phyloP scores from a whole-genome alignment of 2,329 filamentous ascomycete species.

The Cladosporium austrohemisphaericum region DNA sequence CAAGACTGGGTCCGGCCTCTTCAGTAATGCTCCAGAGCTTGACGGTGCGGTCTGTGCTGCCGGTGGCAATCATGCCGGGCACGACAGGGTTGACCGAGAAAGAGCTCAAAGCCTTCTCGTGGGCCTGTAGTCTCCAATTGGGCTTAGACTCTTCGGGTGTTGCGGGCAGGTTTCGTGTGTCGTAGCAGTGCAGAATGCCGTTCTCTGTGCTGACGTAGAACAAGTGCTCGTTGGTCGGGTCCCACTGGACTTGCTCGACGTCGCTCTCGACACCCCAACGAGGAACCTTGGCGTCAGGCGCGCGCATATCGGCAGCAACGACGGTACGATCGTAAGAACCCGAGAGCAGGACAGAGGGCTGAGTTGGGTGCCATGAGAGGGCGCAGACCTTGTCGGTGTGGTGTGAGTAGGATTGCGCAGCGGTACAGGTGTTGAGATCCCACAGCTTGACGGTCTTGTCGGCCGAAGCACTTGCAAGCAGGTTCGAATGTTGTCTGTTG shows the following conservation, averaged over 20 bases:
- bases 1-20: slow-evolving; percentile 77
- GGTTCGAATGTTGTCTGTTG: slow-evolving; percentile 88
- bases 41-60: slow-evolving; percentile 88
- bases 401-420: slow-evolving; percentile 91
- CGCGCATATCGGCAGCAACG: slow-evolving; percentile 93
- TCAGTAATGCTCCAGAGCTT: slow-evolving; percentile 85
- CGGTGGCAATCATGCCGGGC: slow-evolving; percentile 89
- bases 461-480: slow-evolving; percentile 90
- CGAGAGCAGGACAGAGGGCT: slow-evolving; percentile 83
- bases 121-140: slow-evolving; percentile 91
- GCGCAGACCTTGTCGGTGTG: slow-evolving; percentile 98
- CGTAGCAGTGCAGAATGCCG: slow-evolving; percentile 88
- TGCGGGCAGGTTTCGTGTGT: slow-evolving; percentile 71
- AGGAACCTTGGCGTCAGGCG: slow-evolving; percentile 74
- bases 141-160: slow-evolving; percentile 74
- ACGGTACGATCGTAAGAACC: slow-evolving; percentile 94
- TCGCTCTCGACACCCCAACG: slow-evolving; percentile 95
- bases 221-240: slow-evolving; percentile 85
- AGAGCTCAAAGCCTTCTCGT: slow-evolving; percentile 84
- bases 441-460: slow-evolving; percentile 97
- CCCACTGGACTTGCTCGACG: slow-evolving; percentile 88
- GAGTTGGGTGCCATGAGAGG: slow-evolving; percentile 83
- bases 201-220: slow-evolving; percentile 92
- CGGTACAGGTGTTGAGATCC: slow-evolving; percentile 88
- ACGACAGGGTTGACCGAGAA: slow-evolving; percentile 90